Percentiles rank a stretch among this genome's conserved stretches.
Conservation (phyloP, 1,284 basidiomycete species). For the Cystobasidium slooffiae region DNA sequence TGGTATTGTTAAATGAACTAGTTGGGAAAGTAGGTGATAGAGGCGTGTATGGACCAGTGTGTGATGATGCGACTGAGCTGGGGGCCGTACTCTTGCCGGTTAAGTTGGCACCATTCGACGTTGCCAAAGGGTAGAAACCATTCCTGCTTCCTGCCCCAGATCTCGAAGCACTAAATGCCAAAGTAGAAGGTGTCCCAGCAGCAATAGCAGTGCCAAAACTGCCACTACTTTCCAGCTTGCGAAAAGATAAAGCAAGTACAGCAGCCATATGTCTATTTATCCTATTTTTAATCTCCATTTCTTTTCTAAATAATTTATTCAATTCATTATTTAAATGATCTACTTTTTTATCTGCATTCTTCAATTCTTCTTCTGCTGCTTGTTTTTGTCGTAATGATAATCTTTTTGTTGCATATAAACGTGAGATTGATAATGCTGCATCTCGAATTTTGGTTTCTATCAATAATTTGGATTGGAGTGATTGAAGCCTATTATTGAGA, state of each 20-base stretch:
- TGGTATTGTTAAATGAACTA: background rate
- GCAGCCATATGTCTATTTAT: slow-evolving; percentile 42
- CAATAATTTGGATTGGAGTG: slow-evolving; percentile 25
- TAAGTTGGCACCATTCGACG: background rate
- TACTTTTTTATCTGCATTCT: slow-evolving; percentile 29
- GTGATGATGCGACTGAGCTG: slow-evolving; percentile 21
- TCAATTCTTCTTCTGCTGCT: slow-evolving; percentile 29
- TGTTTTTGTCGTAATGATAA: slow-evolving; percentile 26
- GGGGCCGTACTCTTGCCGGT: background rate
- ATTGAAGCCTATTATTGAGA: slow-evolving; percentile 26
- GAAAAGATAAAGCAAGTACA: slow-evolving; percentile 35
- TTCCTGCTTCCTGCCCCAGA: too few relatives aligned
- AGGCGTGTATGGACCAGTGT: slow-evolving; percentile 17
- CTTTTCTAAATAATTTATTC: slow-evolving; percentile 18
- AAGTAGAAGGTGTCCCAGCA: too few relatives aligned
- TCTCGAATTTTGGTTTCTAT: slow-evolving; percentile 42
- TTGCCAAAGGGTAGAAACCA: too few relatives aligned
- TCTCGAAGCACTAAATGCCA: too few relatives aligned
- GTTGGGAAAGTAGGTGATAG: slow-evolving; percentile 6
- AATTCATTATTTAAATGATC: slow-evolving; percentile 20
- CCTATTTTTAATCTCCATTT: slow-evolving; percentile 25
- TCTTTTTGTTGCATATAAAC: slow-evolving; percentile 33
- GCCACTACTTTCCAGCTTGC: slow-evolving; percentile 22
- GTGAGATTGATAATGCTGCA: slow-evolving; percentile 36
- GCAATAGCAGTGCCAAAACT: too few relatives aligned